Base-by-base conservation (phyloP, 768 basidiomycete species). In the Tylopilus sp. region DNA sequence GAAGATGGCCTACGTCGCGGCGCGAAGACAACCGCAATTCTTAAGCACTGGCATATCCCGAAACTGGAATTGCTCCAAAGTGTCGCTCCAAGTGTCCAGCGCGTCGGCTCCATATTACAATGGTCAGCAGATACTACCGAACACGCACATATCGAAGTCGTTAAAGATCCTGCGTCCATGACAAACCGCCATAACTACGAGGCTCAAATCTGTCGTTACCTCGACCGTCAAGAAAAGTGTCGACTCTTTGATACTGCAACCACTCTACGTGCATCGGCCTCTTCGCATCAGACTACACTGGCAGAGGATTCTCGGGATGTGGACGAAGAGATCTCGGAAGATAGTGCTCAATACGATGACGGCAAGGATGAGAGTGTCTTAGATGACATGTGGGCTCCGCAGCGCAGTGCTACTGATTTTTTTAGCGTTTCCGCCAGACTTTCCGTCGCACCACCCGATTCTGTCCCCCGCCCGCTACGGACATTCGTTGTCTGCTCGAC, bases 1-100 rank as follows among this genome's bases (percentile, higher is more conserved):
- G 56, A 58, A 1, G 60, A 63, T 9, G 66, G 69, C 6, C 65
- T 66, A 24, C 51, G 63, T 7, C 17, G 42, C 8, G 68, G 72
- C 4, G 2, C 5, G 12, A 21, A 33, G 13, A 10, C 38, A 21
- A 43, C 8, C 25, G 31, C n/a, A n/a, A n/a, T n/a, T n/a, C n/a
- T n/a, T n/a, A n/a, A n/a, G n/a, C n/a, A n/a, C n/a, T n/a, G n/a
- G n/a, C n/a, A n/a, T n/a, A n/a, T n/a, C n/a, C n/a, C n/a, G n/a
- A n/a, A n/a, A n/a, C n/a, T n/a, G n/a, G n/a, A n/a, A n/a, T n/a
- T n/a, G n/a, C n/a, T n/a, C n/a, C n/a, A n/a, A n/a, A n/a, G n/a
- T n/a, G n/a, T 51, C 11, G 17, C 7, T 43, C 33, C 50, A 4
- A 51, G 42, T 19, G 40, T 51, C 4, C 6, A 21, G 11, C 7